Evolutionary conservation across 495 filamentous ascomycete species (phyloP), one percentile per base, ranked within the genome.

Genomic region (Aspergillus steynii): DNA sequence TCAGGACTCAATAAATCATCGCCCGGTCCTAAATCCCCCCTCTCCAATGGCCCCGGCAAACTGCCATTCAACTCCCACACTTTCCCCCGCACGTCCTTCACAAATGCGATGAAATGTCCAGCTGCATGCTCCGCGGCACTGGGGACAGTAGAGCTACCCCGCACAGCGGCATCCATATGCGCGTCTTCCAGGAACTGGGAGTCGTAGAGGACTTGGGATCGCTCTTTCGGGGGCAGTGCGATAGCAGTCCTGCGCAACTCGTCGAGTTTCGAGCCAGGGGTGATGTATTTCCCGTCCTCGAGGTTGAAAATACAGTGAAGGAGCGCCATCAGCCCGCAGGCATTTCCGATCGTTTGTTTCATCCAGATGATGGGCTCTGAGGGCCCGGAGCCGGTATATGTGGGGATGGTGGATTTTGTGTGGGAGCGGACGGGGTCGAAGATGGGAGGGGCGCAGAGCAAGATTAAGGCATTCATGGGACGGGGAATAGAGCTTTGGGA

Each of bases 21-120:
- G 2, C 79, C 84, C 2, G 79, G 79, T 2, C 59, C 77, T 7
- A 95, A 69, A 12, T 63, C 61, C 1, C 92, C 92, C n/a, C 89
- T 77, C 34, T 89, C 80, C 31, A 95, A 58, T 3, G 92, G 92
- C 0, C 92, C 91, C 61, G 88, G 87, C 60, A 90, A 68, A 0
- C 83, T 72, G 5, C 92, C 91, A 79, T 96, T 90, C 54, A 96
- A 77, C 78, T 96, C 92, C 86, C 92, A 96, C 45, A 96, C 74
- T 29, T 84, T 80, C 28, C 85, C 79, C 60, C 78, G 73, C n/a
- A 71, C 75, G 4, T 80, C 82, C 77, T 90, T 91, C 29, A 94
- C 89, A 74, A 96, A 94, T 49, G 84, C 88, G 34, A 96, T 83
- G 70, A 91, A 95, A 76, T 95, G 91, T 55, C 87, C 72, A 61